Percentiles rank a stretch among this genome's conserved stretches.
Evolutionary conservation across 192 early-diverging fungal species (phyloP).

Genomic region (Endogone sp.): DNA sequence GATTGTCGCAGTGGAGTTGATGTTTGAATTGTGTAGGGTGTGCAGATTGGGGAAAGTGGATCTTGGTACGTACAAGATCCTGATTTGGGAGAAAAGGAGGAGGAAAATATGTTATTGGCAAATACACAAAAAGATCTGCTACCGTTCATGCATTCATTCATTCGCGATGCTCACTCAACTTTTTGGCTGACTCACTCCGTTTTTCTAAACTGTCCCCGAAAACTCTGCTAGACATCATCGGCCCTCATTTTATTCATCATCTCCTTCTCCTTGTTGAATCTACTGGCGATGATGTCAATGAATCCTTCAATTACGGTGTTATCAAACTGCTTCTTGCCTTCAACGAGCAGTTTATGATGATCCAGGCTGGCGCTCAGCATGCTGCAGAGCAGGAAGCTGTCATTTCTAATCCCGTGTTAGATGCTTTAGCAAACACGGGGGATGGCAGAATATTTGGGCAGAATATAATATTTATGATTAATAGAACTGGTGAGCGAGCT

Average conservation of each 20-base stretch:
- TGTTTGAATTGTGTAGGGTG: constrained; percentile 59
- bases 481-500: constrained; percentile 67
- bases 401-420: constrained; percentile 49
- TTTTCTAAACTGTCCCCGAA: not conserved
- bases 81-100: not conserved
- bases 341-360: constrained; percentile 68
- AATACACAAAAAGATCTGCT: too few species aligned
- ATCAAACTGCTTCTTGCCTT: constrained; percentile 56
- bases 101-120: too few species aligned
- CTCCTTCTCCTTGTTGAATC: constrained; percentile 57
- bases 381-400: constrained; percentile 25
- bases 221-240: constrained; percentile 36
- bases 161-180: too few species aligned
- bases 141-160: too few species aligned
- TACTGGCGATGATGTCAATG: constrained; percentile 48
- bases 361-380: constrained; percentile 18
- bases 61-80: constrained; percentile 35
- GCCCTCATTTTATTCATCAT: constrained; percentile 39
- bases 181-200: too few species aligned
- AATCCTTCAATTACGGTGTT: constrained; percentile 47
- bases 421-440: constrained; percentile 39
- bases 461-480: constrained; percentile 90
- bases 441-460: constrained; percentile 78
- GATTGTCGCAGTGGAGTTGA: constrained; percentile 42
- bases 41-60: constrained; percentile 46